Conservation (phyloP, 768 basidiomycete genomes). For the Boletus eberwhitei region DNA sequence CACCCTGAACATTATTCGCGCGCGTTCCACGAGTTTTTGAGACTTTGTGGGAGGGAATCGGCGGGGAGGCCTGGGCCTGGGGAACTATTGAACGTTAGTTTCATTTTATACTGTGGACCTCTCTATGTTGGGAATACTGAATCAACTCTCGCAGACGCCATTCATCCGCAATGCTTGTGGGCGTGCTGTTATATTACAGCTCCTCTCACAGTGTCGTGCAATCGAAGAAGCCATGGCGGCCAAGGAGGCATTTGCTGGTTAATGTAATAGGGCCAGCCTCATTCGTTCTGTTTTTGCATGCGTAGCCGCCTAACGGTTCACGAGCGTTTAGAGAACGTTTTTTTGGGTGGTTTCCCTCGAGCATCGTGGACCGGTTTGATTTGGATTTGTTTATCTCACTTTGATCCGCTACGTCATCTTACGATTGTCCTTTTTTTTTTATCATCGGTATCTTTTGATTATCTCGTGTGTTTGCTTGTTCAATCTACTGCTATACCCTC, state of each 20-base stretch:
- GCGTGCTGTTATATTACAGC: constrained; percentile 60
- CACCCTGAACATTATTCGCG: constrained; percentile 61
- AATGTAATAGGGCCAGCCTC: background rate
- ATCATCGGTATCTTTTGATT: background rate
- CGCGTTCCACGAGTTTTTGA: constrained; percentile 71
- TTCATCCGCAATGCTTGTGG: constrained; percentile 70
- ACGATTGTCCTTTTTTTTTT: background rate
- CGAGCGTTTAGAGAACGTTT: background rate
- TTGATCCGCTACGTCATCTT: background rate
- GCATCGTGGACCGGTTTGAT: background rate
- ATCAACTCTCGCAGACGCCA: constrained; percentile 40
- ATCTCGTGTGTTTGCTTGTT: constrained; percentile 5
- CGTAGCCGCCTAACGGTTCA: background rate
- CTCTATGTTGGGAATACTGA: background rate
- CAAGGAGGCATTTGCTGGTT: constrained; percentile 8
- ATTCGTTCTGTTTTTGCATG: background rate
- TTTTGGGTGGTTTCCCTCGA: background rate
- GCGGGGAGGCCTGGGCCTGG: constrained; percentile 51
- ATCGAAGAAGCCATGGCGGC: constrained; percentile 50
- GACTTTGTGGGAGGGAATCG: constrained; percentile 60
- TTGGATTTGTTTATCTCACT: background rate
- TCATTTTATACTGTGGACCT: background rate
- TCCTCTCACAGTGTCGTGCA: constrained; percentile 63
- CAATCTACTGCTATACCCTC: constrained; percentile 1
- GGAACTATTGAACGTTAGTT: constrained; percentile 56